A percentile compares a stretch with the other conserved stretches of the same genome.
These are phyloP conservation scores for Dissophora ornata DNA, from an alignment of 192 early-diverging fungal species.

Conservation along the genomic window DNA sequence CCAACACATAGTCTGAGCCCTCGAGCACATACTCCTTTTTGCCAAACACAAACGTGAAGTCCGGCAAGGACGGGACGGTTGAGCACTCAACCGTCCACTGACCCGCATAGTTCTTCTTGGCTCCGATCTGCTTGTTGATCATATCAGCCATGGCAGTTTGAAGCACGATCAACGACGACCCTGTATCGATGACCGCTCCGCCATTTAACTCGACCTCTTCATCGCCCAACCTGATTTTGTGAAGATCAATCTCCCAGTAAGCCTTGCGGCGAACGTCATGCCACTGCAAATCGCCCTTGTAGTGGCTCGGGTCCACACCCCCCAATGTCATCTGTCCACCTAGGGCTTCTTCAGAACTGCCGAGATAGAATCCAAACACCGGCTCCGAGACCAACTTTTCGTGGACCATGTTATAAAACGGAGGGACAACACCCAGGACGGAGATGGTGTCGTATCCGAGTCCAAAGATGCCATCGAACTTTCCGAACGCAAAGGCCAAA, in stretches of 20 bases:
- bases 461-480: constrained; percentile 98
- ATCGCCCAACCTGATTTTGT: constrained; percentile 82
- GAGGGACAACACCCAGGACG: constrained; percentile 89
- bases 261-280: constrained; percentile 89
- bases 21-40: constrained; percentile 74
- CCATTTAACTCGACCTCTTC: constrained; percentile 73
- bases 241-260: constrained; percentile 97
- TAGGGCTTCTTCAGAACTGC: constrained; percentile 68
- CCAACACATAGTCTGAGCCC: constrained; percentile 65
- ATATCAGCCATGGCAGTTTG: constrained; percentile 83
- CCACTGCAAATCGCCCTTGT: constrained; percentile 78
- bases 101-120: constrained; percentile 91
- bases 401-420: constrained; percentile 94
- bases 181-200: constrained; percentile 93
- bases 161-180: constrained; percentile 86
- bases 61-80: constrained; percentile 73
- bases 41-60: constrained; percentile 82
- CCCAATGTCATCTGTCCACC: constrained; percentile 95
- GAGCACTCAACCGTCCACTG: constrained; percentile 90
- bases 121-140: constrained; percentile 92
- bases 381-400: constrained; percentile 84
- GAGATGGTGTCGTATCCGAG: constrained; percentile 91
- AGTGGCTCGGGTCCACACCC: constrained; percentile 82
- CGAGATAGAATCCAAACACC: constrained; percentile 91
- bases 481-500: constrained; percentile 91